phyloP scores from a whole-genome alignment of 164 flowering plant species.

The Umbilicus rupestris region DNA sequence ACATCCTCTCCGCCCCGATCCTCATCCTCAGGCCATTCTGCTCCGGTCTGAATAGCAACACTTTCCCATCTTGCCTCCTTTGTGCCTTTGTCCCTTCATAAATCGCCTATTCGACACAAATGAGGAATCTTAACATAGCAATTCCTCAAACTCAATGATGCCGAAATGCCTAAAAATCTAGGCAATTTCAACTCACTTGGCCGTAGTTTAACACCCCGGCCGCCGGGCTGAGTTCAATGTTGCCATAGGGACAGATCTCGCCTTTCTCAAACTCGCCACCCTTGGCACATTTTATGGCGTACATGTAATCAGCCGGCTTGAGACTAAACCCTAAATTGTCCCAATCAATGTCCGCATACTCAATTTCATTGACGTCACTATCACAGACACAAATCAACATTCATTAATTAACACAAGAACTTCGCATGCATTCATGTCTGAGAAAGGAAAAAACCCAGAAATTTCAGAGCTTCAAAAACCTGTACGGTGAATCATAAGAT shows the following conservation, averaged over 20 bases:
- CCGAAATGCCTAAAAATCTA: background rate
- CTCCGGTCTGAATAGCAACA: slow-evolving; percentile 73
- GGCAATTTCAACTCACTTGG: slow-evolving; percentile 30
- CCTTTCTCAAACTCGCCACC: slow-evolving; percentile 36
- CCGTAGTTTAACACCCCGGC: slow-evolving; percentile 74
- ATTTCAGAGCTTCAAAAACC: background rate
- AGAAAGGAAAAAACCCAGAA: too few relatives aligned
- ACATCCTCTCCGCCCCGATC: slow-evolving; percentile 77
- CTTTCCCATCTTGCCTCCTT: slow-evolving; percentile 45
- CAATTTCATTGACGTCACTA: slow-evolving; percentile 20
- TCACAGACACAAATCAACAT: background rate
- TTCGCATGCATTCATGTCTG: background rate
- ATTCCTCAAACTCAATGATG: background rate
- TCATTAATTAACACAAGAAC: background rate
- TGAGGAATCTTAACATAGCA: background rate
- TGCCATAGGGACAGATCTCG: slow-evolving; percentile 38
- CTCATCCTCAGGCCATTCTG: slow-evolving; percentile 69
- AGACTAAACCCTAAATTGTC: slow-evolving; percentile 54
- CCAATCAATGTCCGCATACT: slow-evolving; percentile 54
- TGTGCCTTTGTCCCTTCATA: slow-evolving; percentile 86
- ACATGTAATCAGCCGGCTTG: slow-evolving; percentile 67
- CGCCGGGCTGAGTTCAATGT: slow-evolving; percentile 67
- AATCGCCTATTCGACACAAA: slow-evolving; percentile 37
- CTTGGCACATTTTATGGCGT: slow-evolving; percentile 34
- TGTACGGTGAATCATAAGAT: slow-evolving; percentile 5